Conservation (phyloP, 2,329 filamentous ascomycete species). For the Chalaropsis ovoidea region DNA sequence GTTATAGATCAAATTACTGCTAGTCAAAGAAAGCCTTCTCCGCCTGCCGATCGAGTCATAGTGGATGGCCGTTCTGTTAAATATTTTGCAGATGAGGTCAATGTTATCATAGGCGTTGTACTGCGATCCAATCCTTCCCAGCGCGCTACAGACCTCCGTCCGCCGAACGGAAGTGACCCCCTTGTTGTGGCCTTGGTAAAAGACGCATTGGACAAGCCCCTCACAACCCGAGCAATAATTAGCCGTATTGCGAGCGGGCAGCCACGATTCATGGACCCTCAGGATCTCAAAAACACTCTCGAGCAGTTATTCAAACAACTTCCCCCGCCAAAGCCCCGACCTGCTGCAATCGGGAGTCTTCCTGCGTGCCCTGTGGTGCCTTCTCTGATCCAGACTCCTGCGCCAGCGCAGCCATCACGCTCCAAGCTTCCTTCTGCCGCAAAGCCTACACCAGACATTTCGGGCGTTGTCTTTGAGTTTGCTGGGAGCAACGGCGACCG, state of each 20-base stretch:
- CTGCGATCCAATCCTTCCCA: constrained; percentile 49
- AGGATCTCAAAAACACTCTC: constrained; percentile 44
- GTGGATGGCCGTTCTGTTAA: constrained; percentile 48
- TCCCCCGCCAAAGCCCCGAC: constrained; percentile 27
- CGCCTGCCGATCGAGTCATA: constrained; percentile 45
- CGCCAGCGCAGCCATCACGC: background rate
- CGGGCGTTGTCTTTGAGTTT: constrained; percentile 62
- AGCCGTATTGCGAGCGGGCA: constrained; percentile 45
- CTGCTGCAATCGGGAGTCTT: constrained; percentile 25
- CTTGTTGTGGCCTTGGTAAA: constrained; percentile 49
- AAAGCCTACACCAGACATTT: constrained; percentile 42
- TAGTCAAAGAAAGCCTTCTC: constrained; percentile 46
- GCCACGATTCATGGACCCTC: constrained; percentile 42
- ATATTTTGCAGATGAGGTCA: constrained; percentile 51
- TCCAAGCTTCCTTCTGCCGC: constrained; percentile 31
- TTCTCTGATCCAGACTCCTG: background rate
- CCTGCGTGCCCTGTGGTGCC: constrained; percentile 20
- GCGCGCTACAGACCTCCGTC: constrained; percentile 43
- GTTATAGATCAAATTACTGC: constrained; percentile 70
- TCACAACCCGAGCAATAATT: constrained; percentile 42
- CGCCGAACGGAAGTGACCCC: constrained; percentile 46
- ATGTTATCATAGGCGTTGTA: constrained; percentile 49
- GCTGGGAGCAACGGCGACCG: constrained; percentile 57
- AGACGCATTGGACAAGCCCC: constrained; percentile 44
- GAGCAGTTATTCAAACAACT: constrained; percentile 36